Evolutionary conservation across 2,329 filamentous ascomycete species (phyloP), one percentile per base, ranked within the genome.

Genomic region (Alternaria arborescens): DNA sequence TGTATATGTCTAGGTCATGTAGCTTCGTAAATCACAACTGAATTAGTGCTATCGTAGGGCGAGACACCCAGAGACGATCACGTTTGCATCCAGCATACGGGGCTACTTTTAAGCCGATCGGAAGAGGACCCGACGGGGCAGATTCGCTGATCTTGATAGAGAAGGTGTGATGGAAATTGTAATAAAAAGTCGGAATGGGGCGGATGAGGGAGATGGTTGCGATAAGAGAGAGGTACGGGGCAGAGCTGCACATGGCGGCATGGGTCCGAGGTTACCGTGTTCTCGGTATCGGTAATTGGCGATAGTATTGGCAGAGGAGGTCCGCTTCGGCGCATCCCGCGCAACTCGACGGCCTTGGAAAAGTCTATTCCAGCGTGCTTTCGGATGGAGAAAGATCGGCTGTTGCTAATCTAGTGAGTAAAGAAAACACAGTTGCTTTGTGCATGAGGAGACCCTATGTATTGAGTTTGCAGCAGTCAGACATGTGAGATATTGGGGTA

Each of bases 281-380:
- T 43, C 8, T 62, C 59, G 64, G 64, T 61, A 54, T 42, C 48
- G 57, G 58, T 38, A 43, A 50, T 55, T 57, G 54, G 55, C 60
- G 40, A 52, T 53, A 34, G 42, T 41, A 20, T 54, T 48, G 41
- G 43, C 28, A 18, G 42, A 46, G n/a, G 16, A 18, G 18, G 30
- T 30, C 36, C 14, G 30, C n/a, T 32, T 24, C 55, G 60, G 50
- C 43, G 54, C 41, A 50, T 58, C 55, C 59, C 46, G 48, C 32
- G 32, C 43, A 54, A 41, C 28, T 53, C 24, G 40, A 32, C 55
- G 55, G 55, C 34, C 32, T 28, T 32, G 32, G 7, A n/a, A n/a
- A 36, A 36, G 46, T 48, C 22, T 48, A 24, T 34, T 34, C 30
- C 24, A 22, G 18, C 34, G 30, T 24, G 22, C 30, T 10, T 43